Conservation (phyloP, 2,329 filamentous ascomycete genomes). For the Chalaropsis ovoidea region DNA sequence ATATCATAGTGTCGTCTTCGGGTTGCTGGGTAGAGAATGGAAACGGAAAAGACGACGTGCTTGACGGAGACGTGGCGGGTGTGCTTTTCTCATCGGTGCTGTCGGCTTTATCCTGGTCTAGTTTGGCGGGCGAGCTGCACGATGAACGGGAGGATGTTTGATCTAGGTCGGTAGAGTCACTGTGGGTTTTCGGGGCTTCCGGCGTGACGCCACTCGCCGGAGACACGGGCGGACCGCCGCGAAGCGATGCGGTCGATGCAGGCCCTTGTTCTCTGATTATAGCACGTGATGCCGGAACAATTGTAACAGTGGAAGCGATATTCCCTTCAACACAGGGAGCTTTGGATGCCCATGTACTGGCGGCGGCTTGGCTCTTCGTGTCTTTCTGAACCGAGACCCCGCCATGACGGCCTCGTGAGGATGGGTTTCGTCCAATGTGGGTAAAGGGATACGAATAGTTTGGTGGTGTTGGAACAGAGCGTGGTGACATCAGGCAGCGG, state of each 20-base stretch:
- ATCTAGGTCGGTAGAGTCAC: not conserved
- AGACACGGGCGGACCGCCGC: not conserved
- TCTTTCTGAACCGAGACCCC: not conserved
- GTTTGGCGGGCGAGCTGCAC: not conserved
- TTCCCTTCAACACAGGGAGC: not conserved
- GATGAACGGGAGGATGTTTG: not conserved
- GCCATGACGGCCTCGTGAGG: not conserved
- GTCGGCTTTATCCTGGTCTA: not conserved
- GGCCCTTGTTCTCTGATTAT: not conserved
- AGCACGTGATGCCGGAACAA: not conserved
- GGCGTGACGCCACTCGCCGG: not conserved
- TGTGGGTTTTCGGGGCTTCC: not conserved
- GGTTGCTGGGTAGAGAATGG: not conserved
- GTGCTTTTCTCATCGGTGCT: not conserved
- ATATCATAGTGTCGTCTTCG: not conserved
- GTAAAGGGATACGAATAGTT: constrained; percentile 14
- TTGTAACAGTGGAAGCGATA: not conserved
- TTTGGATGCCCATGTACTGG: not conserved
- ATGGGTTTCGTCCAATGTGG: constrained; percentile 2
- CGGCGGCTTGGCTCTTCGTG: not conserved
- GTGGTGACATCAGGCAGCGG: not conserved
- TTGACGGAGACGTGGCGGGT: not conserved
- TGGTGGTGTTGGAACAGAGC: not conserved
- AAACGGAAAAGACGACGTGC: not conserved
- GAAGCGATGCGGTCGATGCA: constrained; percentile 9